These are phyloP conservation scores for Metschnikowia proteae DNA, from an alignment of 805 yeast genomes.

Conservation along the genomic window DNA sequence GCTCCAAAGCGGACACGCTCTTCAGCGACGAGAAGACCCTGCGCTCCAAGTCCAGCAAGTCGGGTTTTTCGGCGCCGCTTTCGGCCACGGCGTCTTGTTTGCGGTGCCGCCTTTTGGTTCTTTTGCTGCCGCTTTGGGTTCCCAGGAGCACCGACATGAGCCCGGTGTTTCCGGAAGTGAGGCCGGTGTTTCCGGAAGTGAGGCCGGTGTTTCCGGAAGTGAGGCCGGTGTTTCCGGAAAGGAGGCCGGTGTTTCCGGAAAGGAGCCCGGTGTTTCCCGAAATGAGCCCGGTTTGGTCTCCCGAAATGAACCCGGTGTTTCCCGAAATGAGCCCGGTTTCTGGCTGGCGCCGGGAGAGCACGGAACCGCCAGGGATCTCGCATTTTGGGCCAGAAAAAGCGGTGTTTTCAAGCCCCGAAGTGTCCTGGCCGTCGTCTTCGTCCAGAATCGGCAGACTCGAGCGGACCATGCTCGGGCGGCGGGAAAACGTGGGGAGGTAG, in stretches of 20 bases:
- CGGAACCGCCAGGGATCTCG: background rate
- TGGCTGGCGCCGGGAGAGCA: background rate
- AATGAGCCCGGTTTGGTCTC: constrained; percentile 14
- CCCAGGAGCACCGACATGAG: constrained; percentile 19
- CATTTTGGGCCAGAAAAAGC: background rate
- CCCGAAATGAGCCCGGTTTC: constrained; percentile 10
- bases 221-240: constrained; percentile 15
- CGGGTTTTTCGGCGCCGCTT: background rate
- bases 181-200: too few species aligned
- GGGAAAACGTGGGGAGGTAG: constrained; percentile 1
- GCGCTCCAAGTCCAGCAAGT: constrained; percentile 9
- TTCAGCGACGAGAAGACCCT: constrained; percentile 11
- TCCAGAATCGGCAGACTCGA: background rate
- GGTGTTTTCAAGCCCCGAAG: background rate
- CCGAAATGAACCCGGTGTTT: constrained; percentile 16
- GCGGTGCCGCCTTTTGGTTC: background rate
- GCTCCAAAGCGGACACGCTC: constrained; percentile 11
- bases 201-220: too few species aligned
- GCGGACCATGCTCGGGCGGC: background rate
- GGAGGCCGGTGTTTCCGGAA: too few species aligned
- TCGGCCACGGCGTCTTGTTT: background rate
- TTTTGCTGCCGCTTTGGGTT: constrained; percentile 9
- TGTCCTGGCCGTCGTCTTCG: background rate
- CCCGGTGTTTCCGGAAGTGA: constrained; percentile 14
- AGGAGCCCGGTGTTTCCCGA: constrained; percentile 11